Conservation (phyloP, 805 yeast species). For the Saccharomycopsis malanga region DNA sequence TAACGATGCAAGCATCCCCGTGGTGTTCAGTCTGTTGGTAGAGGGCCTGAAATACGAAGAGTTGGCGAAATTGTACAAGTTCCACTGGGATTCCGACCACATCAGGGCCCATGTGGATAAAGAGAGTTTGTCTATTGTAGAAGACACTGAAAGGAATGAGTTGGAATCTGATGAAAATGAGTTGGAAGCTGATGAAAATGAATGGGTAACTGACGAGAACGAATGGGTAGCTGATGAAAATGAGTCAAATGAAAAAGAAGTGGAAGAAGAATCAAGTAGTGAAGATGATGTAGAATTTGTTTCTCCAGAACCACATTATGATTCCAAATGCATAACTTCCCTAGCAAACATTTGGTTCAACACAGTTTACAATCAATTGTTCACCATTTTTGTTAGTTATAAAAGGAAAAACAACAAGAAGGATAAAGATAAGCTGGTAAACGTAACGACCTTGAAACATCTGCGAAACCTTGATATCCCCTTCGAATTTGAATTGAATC, state of each 20-base stretch:
- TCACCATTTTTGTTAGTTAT: not conserved
- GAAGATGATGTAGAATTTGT: not conserved
- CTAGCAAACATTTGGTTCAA: not conserved
- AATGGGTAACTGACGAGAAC: not conserved
- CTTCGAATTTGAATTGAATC: not conserved
- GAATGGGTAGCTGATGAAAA: not conserved
- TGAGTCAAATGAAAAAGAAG: not conserved
- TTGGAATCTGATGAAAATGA: not conserved
- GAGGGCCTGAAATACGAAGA: not conserved
- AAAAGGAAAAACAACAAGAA: not conserved
- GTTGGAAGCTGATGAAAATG: not conserved
- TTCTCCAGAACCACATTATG: not conserved
- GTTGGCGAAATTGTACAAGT: conserved; percentile 1
- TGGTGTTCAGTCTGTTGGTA: not conserved
- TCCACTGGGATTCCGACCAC: not conserved
- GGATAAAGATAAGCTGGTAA: not conserved
- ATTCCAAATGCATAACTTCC: not conserved
- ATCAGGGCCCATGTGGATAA: not conserved
- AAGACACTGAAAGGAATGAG: not conserved
- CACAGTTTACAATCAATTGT: conserved; percentile 1
- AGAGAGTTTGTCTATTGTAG: not conserved
- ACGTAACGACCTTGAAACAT: not conserved
- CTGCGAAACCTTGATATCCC: not conserved
- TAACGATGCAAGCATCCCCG: not conserved
- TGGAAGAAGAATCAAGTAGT: not conserved